phyloP scores from a whole-genome alignment of 2,329 filamentous ascomycete species.

The Tympanopsis confertula region DNA sequence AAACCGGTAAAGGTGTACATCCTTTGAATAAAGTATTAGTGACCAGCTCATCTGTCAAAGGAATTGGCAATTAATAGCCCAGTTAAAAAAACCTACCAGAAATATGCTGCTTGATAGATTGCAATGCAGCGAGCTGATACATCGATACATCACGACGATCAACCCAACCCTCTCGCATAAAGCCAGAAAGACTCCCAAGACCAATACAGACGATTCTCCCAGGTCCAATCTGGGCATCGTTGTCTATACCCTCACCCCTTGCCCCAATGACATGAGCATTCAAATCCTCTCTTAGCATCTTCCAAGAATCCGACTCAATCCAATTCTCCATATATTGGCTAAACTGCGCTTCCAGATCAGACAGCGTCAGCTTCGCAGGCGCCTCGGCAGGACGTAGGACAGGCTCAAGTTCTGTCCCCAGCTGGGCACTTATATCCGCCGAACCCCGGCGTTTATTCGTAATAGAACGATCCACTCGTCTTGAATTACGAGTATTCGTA shows the following conservation, averaged over 20 bases:
- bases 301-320: not conserved
- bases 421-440: no score
- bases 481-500: constrained; percentile 15
- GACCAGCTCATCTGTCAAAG: constrained; percentile 12
- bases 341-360: not conserved
- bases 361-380: not conserved
- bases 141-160: constrained; percentile 24
- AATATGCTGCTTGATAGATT: no score
- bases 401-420: no score
- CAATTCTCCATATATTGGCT: not conserved
- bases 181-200: constrained; percentile 25
- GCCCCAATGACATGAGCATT: not conserved
- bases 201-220: constrained; percentile 21
- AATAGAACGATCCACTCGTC: no score
- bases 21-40: constrained; percentile 8
- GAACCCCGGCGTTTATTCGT: no score
- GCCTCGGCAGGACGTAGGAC: not conserved
- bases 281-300: not conserved
- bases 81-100: no score
- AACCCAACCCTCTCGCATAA: constrained; percentile 25
- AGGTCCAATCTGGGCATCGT: not conserved
- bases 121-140: constrained; percentile 24
- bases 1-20: constrained; percentile 8
- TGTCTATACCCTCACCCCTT: not conserved
- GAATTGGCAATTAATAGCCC: no score